These are phyloP conservation scores for Thymus quinquecostatus DNA, from an alignment of 257 asterid genomes.

Conservation along the genomic window DNA sequence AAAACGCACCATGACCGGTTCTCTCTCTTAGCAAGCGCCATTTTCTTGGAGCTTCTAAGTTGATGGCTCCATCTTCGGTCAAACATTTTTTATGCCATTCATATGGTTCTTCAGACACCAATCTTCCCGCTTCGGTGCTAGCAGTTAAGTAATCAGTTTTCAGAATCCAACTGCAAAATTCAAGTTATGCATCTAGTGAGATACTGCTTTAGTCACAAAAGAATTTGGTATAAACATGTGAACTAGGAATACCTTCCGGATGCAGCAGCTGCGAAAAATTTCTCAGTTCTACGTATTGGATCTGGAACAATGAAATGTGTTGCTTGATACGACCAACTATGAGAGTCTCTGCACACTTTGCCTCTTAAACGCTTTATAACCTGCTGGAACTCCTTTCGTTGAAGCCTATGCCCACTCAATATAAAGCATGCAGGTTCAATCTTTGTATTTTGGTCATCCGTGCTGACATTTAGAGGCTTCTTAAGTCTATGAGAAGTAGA, in stretches of 20 bases:
- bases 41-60: slow-evolving; percentile 92
- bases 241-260: slow-evolving; percentile 76
- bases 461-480: slow-evolving; percentile 29
- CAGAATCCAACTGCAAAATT: slow-evolving; percentile 85
- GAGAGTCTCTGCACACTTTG: slow-evolving; percentile 83
- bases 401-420: slow-evolving; percentile 79
- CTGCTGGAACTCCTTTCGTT: slow-evolving; percentile 85
- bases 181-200: slow-evolving; percentile 24
- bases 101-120: slow-evolving; percentile 74
- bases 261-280: slow-evolving; percentile 94
- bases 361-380: slow-evolving; percentile 71
- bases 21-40: slow-evolving; percentile 87
- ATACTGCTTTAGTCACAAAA: slow-evolving; percentile 12
- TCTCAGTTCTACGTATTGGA: slow-evolving; percentile 87
- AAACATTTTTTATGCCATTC: slow-evolving; percentile 85
- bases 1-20: slow-evolving; percentile 90
- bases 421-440: slow-evolving; percentile 67
- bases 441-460: slow-evolving; percentile 29
- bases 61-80: slow-evolving; percentile 89
- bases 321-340: slow-evolving; percentile 95
- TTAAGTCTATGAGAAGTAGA: slow-evolving; percentile 28
- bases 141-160: slow-evolving; percentile 84
- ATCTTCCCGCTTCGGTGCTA: slow-evolving; percentile 71
- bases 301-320: slow-evolving; percentile 91
- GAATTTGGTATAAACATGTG: neutral